phyloP scores from a whole-genome alignment of 177 flowering plant genomes.

The Telopea speciosissima region DNA sequence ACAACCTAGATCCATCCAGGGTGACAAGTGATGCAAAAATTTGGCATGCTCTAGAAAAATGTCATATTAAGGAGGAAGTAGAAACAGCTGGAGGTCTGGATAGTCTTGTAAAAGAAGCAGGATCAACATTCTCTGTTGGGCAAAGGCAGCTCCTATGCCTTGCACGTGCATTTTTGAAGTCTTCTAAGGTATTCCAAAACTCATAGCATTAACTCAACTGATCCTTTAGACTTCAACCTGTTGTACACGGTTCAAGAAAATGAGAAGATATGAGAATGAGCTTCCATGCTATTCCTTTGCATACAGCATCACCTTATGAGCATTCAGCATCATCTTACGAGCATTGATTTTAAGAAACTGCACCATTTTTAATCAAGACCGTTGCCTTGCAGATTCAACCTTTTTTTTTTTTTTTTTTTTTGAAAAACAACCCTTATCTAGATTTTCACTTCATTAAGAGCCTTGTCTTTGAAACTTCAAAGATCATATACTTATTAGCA shows the following conservation, averaged over 20 bases:
- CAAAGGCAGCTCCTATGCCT: conserved; percentile 93
- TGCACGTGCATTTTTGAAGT: conserved; percentile 91
- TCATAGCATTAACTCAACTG: not conserved
- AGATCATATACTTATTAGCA: too few species aligned
- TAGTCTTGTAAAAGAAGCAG: conserved; percentile 61
- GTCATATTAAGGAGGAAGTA: conserved; percentile 77
- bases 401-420: too few species aligned
- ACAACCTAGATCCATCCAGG: conserved; percentile 70
- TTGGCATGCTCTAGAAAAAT: conserved; percentile 72
- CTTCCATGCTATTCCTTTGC: not conserved
- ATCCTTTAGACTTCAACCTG: not conserved
- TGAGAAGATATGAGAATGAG: not conserved
- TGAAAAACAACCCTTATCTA: too few species aligned
- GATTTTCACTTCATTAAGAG: too few species aligned
- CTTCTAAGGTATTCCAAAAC: conserved; percentile 56
- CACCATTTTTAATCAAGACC: too few species aligned
- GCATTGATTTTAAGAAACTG: not conserved
- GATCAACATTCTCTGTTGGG: conserved; percentile 84
- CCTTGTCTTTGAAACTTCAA: too few species aligned
- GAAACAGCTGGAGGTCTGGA: conserved; percentile 82
- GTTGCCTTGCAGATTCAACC: too few species aligned
- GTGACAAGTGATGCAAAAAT: conserved; percentile 45
- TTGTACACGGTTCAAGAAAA: too few species aligned
- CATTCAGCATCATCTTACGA: not conserved
- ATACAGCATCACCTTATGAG: not conserved